Percentiles rank a stretch among this genome's conserved stretches.
Conservation (phyloP, 805 yeast genomes). For the Lipomyces mesembrius region DNA sequence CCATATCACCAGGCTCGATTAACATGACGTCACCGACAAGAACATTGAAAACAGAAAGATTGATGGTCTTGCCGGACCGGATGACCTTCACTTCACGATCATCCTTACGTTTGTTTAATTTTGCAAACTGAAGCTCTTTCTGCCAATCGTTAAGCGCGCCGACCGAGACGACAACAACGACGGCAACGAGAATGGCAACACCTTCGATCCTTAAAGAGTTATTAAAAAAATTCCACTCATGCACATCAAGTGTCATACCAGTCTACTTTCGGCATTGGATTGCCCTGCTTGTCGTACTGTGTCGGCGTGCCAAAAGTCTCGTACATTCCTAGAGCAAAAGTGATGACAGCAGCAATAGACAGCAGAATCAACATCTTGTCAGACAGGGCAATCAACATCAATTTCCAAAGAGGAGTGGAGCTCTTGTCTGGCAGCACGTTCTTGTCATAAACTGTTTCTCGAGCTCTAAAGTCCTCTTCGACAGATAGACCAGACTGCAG, state of each 20-base stretch:
- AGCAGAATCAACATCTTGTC: constrained; percentile 88
- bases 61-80: constrained; percentile 69
- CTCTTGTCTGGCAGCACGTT: constrained; percentile 74
- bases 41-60: constrained; percentile 73
- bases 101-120: constrained; percentile 84
- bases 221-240: not conserved
- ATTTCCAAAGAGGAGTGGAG: constrained; percentile 66
- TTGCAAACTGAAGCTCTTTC: constrained; percentile 90
- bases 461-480: constrained; percentile 37
- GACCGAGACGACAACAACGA: constrained; percentile 84
- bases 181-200: constrained; percentile 93
- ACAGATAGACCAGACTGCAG: constrained; percentile 43
- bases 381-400: constrained; percentile 83
- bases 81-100: constrained; percentile 77
- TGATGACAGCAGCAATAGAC: constrained; percentile 83
- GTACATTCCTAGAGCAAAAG: constrained; percentile 87
- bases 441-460: constrained; percentile 63
- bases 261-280: constrained; percentile 78
- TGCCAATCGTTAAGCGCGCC: constrained; percentile 97
- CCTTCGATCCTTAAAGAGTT: constrained; percentile 72
- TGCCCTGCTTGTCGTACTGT: constrained; percentile 77
- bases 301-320: constrained; percentile 87
- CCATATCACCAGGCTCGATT: constrained; percentile 90
- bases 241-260: constrained; percentile 53
- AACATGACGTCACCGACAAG: constrained; percentile 83